Percentiles rank a stretch among this genome's conserved stretches.
These are phyloP conservation scores for Prunus mira DNA, from an alignment of 306 rosid species.

Conservation along the genomic window DNA sequence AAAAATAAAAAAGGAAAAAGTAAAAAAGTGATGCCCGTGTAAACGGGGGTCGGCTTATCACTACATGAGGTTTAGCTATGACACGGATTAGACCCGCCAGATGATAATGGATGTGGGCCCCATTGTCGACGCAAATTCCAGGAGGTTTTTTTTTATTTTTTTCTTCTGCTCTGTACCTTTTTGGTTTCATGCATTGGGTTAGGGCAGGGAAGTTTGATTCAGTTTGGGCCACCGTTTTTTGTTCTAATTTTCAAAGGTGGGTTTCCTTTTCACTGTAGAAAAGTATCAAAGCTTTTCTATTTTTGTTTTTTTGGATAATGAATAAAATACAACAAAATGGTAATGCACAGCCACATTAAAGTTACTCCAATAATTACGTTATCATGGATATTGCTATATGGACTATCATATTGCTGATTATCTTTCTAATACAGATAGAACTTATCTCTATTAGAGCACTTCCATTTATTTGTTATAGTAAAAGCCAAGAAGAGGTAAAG, in stretches of 20 bases:
- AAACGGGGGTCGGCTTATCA: not conserved
- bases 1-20: not conserved
- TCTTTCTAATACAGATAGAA: accelerated
- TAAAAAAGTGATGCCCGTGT: not conserved
- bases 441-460: no score
- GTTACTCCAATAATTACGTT: no score
- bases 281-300: not conserved
- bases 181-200: not conserved
- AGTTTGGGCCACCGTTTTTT: not conserved
- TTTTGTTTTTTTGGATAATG: not conserved
- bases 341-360: not conserved
- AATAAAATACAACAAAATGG: not conserved
- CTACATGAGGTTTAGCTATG: conserved; percentile 1
- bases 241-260: not conserved
- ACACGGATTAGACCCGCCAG: not conserved
- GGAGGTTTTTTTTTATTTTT: not conserved
- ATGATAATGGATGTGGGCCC: conserved; percentile 7
- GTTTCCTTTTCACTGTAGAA: not conserved
- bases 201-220: not conserved
- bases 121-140: not conserved
- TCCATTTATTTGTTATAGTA: accelerated
- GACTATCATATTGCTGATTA: accelerated
- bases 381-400: no score
- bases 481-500: accelerated
- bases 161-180: not conserved